A percentile compares a stretch with the other conserved stretches of the same genome.
Evolutionary conservation across 768 basidiomycete species (phyloP).

Genomic region (Steccherinum ochraceum): DNA sequence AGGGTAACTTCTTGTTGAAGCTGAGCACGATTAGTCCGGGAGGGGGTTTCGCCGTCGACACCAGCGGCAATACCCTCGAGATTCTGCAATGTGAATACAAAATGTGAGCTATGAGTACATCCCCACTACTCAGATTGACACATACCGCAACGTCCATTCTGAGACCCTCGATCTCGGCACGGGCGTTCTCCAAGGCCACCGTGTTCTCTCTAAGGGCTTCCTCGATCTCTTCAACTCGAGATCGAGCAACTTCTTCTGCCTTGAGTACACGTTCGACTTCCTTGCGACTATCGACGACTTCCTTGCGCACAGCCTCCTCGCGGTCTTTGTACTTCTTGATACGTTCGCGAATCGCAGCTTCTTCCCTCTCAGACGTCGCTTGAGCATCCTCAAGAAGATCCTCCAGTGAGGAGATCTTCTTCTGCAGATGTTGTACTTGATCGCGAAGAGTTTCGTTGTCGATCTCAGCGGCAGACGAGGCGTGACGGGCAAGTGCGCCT

Average conservation of each 20-base stretch:
- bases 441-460: constrained; percentile 92
- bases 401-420: constrained; percentile 68
- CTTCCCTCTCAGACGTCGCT: constrained; percentile 68
- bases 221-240: constrained; percentile 78
- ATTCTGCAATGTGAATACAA: constrained; percentile 39
- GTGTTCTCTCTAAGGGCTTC: constrained; percentile 86
- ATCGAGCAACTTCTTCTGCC: constrained; percentile 54
- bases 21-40: constrained; percentile 43
- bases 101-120: background rate
- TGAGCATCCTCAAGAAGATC: constrained; percentile 79
- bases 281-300: constrained; percentile 58
- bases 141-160: constrained; percentile 75
- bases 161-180: constrained; percentile 79
- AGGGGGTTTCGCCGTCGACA: constrained; percentile 17
- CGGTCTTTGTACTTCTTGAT: constrained; percentile 68
- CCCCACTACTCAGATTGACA: constrained; percentile 4
- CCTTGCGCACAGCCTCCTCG: constrained; percentile 64
- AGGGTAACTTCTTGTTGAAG: constrained; percentile 49
- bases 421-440: constrained; percentile 83
- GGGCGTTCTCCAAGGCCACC: constrained; percentile 79
- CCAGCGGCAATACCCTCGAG: constrained; percentile 51
- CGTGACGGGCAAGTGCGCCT: constrained; percentile 29
- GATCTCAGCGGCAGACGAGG: constrained; percentile 77
- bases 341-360: constrained; percentile 51
- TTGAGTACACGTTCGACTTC: constrained; percentile 59